These are phyloP conservation scores for Aspergillus unguis DNA, from an alignment of 2,329 filamentous ascomycete species.

Conservation along the genomic window DNA sequence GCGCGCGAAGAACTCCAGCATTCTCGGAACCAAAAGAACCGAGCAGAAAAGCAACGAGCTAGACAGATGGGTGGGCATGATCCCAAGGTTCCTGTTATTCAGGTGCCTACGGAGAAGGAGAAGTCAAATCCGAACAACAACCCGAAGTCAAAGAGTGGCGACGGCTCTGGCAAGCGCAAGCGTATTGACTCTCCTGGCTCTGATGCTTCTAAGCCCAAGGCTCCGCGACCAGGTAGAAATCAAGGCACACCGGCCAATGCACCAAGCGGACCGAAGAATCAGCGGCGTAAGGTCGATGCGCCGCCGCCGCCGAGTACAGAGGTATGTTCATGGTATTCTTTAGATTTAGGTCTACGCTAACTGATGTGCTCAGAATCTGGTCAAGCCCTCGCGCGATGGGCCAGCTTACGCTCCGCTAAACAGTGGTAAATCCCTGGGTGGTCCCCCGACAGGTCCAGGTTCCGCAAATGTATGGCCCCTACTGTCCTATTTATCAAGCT, in stretches of 20 bases:
- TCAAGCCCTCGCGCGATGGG: conserved; percentile 39
- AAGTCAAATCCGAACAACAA: conserved; percentile 7
- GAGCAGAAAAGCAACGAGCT: conserved; percentile 37
- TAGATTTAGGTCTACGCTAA: background rate
- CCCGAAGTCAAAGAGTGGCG: conserved; percentile 12
- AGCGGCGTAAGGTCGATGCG: conserved; percentile 24
- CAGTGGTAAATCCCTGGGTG: conserved; percentile 15
- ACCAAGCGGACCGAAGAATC: conserved; percentile 25
- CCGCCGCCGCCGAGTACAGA: conserved; percentile 16
- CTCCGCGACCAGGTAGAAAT: conserved; percentile 28
- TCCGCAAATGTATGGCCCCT: conserved; percentile 21
- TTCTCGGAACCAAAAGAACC: conserved; percentile 31
- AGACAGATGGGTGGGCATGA: conserved; percentile 45
- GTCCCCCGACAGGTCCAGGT: conserved; percentile 16
- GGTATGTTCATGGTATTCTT: conserved; percentile 14
- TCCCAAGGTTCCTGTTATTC: conserved; percentile 42
- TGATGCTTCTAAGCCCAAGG: conserved; percentile 24
- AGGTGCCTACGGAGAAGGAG: conserved; percentile 23
- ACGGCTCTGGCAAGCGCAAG: conserved; percentile 32
- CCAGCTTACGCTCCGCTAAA: conserved; percentile 29
- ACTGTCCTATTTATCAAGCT: background rate
- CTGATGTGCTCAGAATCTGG: conserved; percentile 31
- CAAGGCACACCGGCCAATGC: conserved; percentile 23
- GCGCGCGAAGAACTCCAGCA: conserved; percentile 37
- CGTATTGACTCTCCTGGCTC: conserved; percentile 25